A percentile compares a stretch with the other conserved stretches of the same genome.
Evolutionary conservation across 306 rosid genomes (phyloP).

Genomic region (Leucaena leucocephala): DNA sequence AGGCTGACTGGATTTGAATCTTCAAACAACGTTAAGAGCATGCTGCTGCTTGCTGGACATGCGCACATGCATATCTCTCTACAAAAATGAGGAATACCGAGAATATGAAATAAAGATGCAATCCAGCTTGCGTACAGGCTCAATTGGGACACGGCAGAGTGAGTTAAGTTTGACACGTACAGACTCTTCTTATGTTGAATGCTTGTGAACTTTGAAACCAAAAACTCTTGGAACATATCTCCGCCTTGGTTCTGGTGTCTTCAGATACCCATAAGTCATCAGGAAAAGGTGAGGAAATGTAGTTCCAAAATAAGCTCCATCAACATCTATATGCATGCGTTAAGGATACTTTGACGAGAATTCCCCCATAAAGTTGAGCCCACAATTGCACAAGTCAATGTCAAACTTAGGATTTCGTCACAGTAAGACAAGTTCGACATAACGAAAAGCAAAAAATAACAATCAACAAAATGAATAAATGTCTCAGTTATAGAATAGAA

Average conservation of each 20-base stretch:
- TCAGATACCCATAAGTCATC: slow-evolving; percentile 71
- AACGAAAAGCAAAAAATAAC: neutral
- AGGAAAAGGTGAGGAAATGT: slow-evolving; percentile 70
- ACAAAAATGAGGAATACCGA: neutral
- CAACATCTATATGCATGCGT: slow-evolving; percentile 52
- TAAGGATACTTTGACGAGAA: slow-evolving; percentile 34
- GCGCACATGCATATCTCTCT: slow-evolving; percentile 30
- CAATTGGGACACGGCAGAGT: too few species aligned
- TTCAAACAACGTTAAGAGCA: slow-evolving; percentile 34
- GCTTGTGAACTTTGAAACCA: slow-evolving; percentile 75
- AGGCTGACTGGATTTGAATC: slow-evolving; percentile 34
- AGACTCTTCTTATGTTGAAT: slow-evolving; percentile 22
- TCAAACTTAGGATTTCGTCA: neutral
- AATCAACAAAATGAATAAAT: neutral
- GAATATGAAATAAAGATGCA: too few species aligned
- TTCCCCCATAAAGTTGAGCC: too few species aligned
- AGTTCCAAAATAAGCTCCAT: slow-evolving; percentile 84
- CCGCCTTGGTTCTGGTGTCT: slow-evolving; percentile 68
- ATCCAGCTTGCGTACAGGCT: too few species aligned
- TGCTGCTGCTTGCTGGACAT: slow-evolving; percentile 13
- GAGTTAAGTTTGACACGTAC: neutral
- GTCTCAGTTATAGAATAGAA: neutral
- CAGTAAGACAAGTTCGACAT: neutral
- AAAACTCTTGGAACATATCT: slow-evolving; percentile 72
- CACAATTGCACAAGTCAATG: neutral